These are phyloP conservation scores for Chenopodium quinoa DNA, from an alignment of 148 eudicot genomes.

Conservation along the genomic window DNA sequence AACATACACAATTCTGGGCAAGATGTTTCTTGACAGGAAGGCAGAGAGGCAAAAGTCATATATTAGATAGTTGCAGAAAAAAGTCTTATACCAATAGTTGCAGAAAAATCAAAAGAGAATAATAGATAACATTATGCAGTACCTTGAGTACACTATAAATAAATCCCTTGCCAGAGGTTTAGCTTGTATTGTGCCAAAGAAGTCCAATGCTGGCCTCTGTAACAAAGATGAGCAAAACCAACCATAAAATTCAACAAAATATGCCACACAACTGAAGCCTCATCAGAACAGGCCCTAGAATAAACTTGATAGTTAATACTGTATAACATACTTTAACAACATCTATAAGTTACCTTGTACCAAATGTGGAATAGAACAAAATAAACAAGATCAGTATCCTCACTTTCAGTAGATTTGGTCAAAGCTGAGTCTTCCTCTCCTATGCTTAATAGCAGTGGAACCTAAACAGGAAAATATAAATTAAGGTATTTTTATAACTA, in stretches of 20 bases:
- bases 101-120: not conserved
- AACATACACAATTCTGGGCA: not conserved
- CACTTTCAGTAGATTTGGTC: conserved; percentile 88
- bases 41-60: not conserved
- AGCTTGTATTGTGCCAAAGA: conserved; percentile 79
- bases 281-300: not conserved
- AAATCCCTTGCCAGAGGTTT: conserved; percentile 88
- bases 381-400: conserved; percentile 96
- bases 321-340: not conserved
- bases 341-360: conserved; percentile 61
- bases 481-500: not conserved
- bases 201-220: conserved; percentile 83
- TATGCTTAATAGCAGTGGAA: conserved; percentile 88
- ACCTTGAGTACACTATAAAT: conserved; percentile 77
- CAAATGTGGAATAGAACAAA: conserved; percentile 88
- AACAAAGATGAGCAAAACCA: conserved; percentile 20
- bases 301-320: not conserved
- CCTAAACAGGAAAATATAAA: conserved; percentile 41
- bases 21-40: not conserved
- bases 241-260: not conserved
- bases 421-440: conserved; percentile 95
- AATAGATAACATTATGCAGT: not conserved
- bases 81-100: too few species aligned
- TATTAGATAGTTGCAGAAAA: not conserved
- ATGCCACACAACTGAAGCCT: not conserved